Evolutionary conservation across 2,329 filamentous ascomycete genomes (phyloP).

Genomic region (Beauveria varroae): DNA sequence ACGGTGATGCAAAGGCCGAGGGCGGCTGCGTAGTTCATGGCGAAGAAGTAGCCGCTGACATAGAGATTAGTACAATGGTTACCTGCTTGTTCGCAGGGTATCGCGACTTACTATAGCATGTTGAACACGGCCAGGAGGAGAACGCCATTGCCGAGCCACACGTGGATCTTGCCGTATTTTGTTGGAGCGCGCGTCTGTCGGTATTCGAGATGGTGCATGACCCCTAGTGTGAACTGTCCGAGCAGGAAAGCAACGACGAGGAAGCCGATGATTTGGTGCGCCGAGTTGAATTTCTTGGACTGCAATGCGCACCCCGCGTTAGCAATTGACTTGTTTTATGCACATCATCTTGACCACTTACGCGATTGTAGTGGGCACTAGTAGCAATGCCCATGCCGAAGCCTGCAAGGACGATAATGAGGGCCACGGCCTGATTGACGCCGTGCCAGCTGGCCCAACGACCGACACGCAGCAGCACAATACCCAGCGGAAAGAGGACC

Average conservation of each 20-base stretch:
- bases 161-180: constrained; percentile 44
- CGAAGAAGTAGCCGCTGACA: constrained; percentile 48
- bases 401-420: constrained; percentile 41
- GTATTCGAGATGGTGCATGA: constrained; percentile 47
- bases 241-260: constrained; percentile 45
- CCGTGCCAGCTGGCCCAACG: constrained; percentile 48
- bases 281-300: constrained; percentile 44
- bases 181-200: constrained; percentile 42
- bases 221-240: constrained; percentile 45
- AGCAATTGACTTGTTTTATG: constrained; percentile 1
- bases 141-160: constrained; percentile 49
- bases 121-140: constrained; percentile 48
- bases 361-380: constrained; percentile 47
- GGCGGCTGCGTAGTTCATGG: constrained; percentile 36
- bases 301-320: constrained; percentile 19
- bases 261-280: constrained; percentile 53
- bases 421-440: constrained; percentile 42
- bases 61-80: background rate
- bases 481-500: constrained; percentile 47
- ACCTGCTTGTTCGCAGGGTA: background rate
- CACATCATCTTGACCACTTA: constrained; percentile 28
- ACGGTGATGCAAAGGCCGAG: constrained; percentile 23
- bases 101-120: constrained; percentile 43
- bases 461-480: constrained; percentile 44
- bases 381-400: constrained; percentile 45